These are phyloP conservation scores for Fusarium tupiense DNA, from an alignment of 2,329 filamentous ascomycete species.

Conservation along the genomic window DNA sequence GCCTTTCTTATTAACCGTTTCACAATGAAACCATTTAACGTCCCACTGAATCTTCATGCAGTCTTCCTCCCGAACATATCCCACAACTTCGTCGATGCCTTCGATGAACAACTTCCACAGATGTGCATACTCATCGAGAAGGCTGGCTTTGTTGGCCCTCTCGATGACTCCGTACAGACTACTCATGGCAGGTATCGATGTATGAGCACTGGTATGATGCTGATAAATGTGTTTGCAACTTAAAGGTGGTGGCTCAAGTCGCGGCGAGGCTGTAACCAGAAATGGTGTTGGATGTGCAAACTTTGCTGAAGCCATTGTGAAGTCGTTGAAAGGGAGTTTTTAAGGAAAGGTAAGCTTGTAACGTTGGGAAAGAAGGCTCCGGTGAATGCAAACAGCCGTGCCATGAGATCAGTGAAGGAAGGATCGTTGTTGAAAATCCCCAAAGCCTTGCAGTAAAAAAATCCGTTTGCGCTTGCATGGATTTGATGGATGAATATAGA, in stretches of 20 bases:
- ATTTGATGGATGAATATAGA: slow-evolving; percentile 9
- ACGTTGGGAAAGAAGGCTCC: not conserved
- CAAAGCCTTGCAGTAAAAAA: slow-evolving; percentile 5
- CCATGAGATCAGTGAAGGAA: not conserved
- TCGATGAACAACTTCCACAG: slow-evolving; percentile 32
- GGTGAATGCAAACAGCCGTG: slow-evolving; percentile 4
- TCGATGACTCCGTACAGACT: slow-evolving; percentile 31
- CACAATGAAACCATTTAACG: slow-evolving; percentile 5
- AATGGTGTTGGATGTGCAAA: slow-evolving; percentile 23
- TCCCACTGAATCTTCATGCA: slow-evolving; percentile 28
- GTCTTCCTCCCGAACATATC: slow-evolving; percentile 27
- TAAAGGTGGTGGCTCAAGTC: slow-evolving; percentile 5
- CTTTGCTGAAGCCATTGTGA: slow-evolving; percentile 25
- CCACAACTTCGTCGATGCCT: slow-evolving; percentile 33
- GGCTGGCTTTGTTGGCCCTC: slow-evolving; percentile 35
- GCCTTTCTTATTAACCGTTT: not conserved
- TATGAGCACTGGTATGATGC: not conserved
- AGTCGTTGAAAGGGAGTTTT: not conserved
- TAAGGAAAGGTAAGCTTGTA: not conserved
- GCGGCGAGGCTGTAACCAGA: slow-evolving; percentile 8
- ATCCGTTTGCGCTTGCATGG: slow-evolving; percentile 19
- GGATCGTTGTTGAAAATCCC: not conserved
- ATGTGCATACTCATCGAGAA: not conserved
- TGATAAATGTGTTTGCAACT: slow-evolving; percentile 2
- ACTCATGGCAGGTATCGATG: not conserved